Evolutionary conservation across 1,139 yeast species (phyloP).

Genomic region (Yamadazyma epiphylla): DNA sequence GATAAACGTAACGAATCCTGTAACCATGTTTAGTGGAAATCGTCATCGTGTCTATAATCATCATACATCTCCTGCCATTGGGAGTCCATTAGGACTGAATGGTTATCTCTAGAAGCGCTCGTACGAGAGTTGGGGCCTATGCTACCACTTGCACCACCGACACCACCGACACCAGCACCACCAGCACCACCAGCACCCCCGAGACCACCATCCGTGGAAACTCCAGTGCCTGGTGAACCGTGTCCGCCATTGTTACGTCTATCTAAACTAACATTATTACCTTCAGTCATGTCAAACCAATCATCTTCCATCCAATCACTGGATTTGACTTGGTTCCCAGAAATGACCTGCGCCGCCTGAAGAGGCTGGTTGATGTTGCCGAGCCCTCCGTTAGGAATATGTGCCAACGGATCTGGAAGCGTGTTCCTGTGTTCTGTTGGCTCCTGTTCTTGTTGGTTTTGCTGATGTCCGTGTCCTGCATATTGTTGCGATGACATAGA

Average conservation of each 20-base stretch:
- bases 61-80: slow-evolving; percentile 38
- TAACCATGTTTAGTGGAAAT: too few species aligned
- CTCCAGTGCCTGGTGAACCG: too few species aligned
- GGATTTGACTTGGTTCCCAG: slow-evolving; percentile 39
- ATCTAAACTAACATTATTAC: too few species aligned
- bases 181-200: too few species aligned
- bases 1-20: too few species aligned
- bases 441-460: slow-evolving; percentile 1
- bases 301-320: slow-evolving; percentile 38
- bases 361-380: slow-evolving; percentile 27
- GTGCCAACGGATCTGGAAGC: slow-evolving; percentile 46
- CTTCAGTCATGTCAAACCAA: slow-evolving; percentile 16
- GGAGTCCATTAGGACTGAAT: slow-evolving; percentile 18
- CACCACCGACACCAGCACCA: too few species aligned
- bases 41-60: slow-evolving; percentile 41
- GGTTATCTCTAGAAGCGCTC: too few species aligned
- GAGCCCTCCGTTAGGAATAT: slow-evolving; percentile 37
- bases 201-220: too few species aligned
- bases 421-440: slow-evolving; percentile 17
- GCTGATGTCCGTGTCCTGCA: slow-evolving; percentile 1
- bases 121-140: neutral
- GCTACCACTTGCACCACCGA: too few species aligned
- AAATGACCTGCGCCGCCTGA: slow-evolving; percentile 38
- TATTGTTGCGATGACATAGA: neutral
- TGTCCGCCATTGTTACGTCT: too few species aligned